These are phyloP conservation scores for Fusarium penzigii DNA, from an alignment of 2,329 filamentous ascomycete species.

Conservation along the genomic window DNA sequence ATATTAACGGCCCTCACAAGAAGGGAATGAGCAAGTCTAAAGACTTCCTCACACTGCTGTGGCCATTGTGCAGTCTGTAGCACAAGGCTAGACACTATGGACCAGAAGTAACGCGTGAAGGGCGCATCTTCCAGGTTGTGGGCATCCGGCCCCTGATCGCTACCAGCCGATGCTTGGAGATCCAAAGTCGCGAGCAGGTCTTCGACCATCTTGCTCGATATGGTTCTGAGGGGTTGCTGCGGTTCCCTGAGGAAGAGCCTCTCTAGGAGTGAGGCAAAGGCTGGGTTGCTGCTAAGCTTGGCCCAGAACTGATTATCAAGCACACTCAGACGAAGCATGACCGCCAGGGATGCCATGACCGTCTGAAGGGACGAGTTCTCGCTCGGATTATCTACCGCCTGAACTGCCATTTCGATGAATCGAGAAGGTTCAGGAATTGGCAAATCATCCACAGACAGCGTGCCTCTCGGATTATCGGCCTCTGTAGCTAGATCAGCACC, in stretches of 20 bases:
- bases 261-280: constrained; percentile 25
- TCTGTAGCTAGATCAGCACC: constrained; percentile 13
- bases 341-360: constrained; percentile 28
- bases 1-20: constrained; percentile 36
- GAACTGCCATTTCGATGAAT: constrained; percentile 30
- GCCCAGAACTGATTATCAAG: constrained; percentile 32
- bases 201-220: constrained; percentile 37
- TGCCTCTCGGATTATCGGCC: constrained; percentile 13
- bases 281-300: constrained; percentile 20
- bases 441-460: constrained; percentile 6
- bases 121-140: constrained; percentile 1
- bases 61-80: constrained; percentile 33
- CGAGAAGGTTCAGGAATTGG: constrained; percentile 20
- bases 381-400: constrained; percentile 21
- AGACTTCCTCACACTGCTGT: constrained; percentile 46
- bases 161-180: background rate
- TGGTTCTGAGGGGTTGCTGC: constrained; percentile 30
- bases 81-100: constrained; percentile 36
- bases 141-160: background rate
- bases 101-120: constrained; percentile 33
- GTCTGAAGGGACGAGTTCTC: constrained; percentile 26
- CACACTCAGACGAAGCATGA: constrained; percentile 33
- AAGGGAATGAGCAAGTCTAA: constrained; percentile 43
- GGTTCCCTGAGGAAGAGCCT: constrained; percentile 31
- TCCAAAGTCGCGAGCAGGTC: constrained; percentile 19